A percentile compares a stretch with the other conserved stretches of the same genome.
These are phyloP conservation scores for Coffea eugenioides DNA, from an alignment of 257 asterid genomes.

Conservation along the genomic window DNA sequence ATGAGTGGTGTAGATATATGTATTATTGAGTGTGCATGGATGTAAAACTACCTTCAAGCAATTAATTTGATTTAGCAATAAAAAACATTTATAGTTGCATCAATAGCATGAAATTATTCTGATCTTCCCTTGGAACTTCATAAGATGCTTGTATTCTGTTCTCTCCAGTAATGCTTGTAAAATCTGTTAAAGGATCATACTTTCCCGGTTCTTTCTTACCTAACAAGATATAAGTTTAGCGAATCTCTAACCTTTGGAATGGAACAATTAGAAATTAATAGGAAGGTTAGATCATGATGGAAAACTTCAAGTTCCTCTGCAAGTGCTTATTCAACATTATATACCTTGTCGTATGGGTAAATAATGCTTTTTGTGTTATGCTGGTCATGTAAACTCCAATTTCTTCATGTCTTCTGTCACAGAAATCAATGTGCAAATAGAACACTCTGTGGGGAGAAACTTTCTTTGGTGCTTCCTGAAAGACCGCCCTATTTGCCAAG, in stretches of 20 bases:
- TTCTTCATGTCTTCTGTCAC: conserved; percentile 23
- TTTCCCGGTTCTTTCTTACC: not conserved
- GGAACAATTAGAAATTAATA: conserved; percentile 5
- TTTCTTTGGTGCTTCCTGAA: conserved; percentile 83
- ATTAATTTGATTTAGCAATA: not conserved
- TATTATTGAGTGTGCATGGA: not conserved
- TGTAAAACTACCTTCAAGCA: not conserved
- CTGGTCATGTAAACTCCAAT: conserved; percentile 5
- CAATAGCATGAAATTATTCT: not conserved
- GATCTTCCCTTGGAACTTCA: not conserved
- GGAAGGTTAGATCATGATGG: not conserved
- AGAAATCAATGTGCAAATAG: conserved; percentile 76
- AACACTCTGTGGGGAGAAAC: conserved; percentile 91
- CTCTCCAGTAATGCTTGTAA: no score
- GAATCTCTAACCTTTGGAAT: not conserved
- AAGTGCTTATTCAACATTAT: conserved; percentile 7
- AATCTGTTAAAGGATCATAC: not conserved
- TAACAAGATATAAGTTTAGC: no score
- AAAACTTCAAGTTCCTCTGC: not conserved
- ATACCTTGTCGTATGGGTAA: not conserved
- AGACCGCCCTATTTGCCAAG: conserved; percentile 75
- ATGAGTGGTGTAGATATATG: not conserved
- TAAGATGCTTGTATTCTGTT: not conserved
- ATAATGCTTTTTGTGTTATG: not conserved
- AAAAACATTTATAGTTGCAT: not conserved